Conservation (phyloP, 2,329 filamentous ascomycete species). For the Beauveria brongniartii region DNA sequence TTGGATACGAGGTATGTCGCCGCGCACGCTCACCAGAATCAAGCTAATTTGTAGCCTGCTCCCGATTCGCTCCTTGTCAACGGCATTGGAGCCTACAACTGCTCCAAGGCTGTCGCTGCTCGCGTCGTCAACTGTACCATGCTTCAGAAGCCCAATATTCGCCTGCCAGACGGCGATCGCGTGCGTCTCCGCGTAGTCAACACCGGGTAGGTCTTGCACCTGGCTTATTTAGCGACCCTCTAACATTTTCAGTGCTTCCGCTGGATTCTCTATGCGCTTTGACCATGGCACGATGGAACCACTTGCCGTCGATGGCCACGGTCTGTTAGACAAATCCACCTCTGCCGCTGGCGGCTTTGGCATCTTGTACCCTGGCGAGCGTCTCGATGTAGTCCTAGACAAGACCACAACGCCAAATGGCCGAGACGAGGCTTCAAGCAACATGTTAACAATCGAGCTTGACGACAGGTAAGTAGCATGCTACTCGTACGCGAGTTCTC, state of each 20-base stretch:
- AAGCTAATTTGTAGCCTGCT: constrained; percentile 12
- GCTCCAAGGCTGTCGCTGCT: constrained; percentile 16
- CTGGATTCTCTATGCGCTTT: constrained; percentile 12
- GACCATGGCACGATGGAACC: constrained; percentile 12
- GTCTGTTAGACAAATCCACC: constrained; percentile 4
- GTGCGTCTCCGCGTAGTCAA: constrained; percentile 16
- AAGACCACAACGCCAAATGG: background rate
- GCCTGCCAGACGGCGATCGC: constrained; percentile 8
- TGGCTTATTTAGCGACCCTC: background rate
- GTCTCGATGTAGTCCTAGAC: constrained; percentile 13
- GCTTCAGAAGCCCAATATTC: constrained; percentile 8
- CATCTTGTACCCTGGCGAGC: constrained; percentile 17
- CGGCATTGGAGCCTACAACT: constrained; percentile 12
- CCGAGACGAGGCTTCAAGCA: background rate
- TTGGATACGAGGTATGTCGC: constrained; percentile 11
- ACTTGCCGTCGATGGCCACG: constrained; percentile 16
- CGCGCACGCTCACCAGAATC: background rate
- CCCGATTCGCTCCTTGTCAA: constrained; percentile 14
- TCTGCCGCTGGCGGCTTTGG: constrained; percentile 13
- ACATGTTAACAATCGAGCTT: constrained; percentile 6
- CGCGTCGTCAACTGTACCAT: constrained; percentile 12
- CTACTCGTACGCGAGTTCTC: no score
- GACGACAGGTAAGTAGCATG: background rate
- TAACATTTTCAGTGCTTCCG: constrained; percentile 8
- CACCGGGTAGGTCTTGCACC: constrained; percentile 12